phyloP scores from a whole-genome alignment of 768 basidiomycete genomes.

The Leccinum obscurum region DNA sequence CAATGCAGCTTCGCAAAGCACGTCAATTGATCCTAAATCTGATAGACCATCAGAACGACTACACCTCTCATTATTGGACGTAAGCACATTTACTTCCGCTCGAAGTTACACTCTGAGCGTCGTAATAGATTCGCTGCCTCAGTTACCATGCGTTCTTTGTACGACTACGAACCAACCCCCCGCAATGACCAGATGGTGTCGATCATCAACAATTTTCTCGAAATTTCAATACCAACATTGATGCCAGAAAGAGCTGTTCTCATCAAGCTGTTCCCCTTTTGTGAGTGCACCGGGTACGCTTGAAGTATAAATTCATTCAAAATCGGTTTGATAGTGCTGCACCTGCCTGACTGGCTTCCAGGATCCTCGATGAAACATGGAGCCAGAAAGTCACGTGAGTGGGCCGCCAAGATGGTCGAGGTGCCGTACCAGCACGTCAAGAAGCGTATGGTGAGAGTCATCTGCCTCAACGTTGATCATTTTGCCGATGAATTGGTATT shows the following conservation, averaged over 20 bases:
- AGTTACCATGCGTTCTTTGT: constrained; percentile 25
- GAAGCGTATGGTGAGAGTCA: constrained; percentile 10
- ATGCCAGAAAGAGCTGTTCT: constrained; percentile 17
- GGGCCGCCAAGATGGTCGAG: constrained; percentile 12
- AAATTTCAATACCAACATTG: constrained; percentile 4
- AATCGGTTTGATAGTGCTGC: constrained; percentile 17
- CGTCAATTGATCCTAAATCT: constrained; percentile 8
- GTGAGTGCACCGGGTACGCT: constrained; percentile 2
- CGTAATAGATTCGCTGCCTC: constrained; percentile 32
- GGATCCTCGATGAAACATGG: constrained; percentile 15
- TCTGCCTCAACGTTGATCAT: not conserved
- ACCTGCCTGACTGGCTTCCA: constrained; percentile 30
- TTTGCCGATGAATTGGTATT: not conserved
- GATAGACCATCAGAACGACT: constrained; percentile 6
- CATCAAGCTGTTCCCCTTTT: constrained; percentile 17
- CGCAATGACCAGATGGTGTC: constrained; percentile 18
- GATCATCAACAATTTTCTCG: constrained; percentile 9
- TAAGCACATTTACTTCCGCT: not conserved
- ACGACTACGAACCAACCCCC: constrained; percentile 23
- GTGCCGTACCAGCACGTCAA: constrained; percentile 15
- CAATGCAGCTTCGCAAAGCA: constrained; percentile 12
- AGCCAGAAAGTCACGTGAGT: constrained; percentile 11
- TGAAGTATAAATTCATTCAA: not conserved
- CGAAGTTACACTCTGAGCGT: not conserved
- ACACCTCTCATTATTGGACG: constrained; percentile 13